Conservation (phyloP, 441 rosid genomes). For the Daphne laureola region DNA sequence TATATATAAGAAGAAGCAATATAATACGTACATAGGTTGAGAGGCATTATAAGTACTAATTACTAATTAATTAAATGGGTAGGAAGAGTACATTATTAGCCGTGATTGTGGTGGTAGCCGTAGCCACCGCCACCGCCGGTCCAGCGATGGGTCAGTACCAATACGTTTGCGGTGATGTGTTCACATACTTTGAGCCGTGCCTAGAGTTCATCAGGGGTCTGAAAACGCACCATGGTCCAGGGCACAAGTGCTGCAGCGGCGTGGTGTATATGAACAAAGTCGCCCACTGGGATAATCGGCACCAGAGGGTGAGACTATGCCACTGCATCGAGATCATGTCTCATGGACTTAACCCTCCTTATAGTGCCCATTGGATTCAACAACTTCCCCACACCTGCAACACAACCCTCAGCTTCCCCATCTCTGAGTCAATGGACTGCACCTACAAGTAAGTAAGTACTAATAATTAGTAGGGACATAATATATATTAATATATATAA, state of each 20-base stretch:
- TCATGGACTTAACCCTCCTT: slow-evolving; percentile 22
- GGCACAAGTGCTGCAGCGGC: slow-evolving; percentile 23
- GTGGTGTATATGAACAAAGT: slow-evolving; percentile 19
- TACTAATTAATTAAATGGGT: no score
- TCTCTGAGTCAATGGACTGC: slow-evolving; percentile 44
- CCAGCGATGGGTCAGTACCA: neutral
- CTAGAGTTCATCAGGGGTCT: slow-evolving; percentile 22
- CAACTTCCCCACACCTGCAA: slow-evolving; percentile 25
- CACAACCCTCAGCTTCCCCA: slow-evolving; percentile 36
- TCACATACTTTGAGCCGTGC: slow-evolving; percentile 22
- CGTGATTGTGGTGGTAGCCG: no score
- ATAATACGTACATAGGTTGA: no score
- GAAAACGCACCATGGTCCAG: slow-evolving; percentile 14
- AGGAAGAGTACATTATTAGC: no score
- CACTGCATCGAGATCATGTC: slow-evolving; percentile 43
- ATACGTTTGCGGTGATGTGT: slow-evolving; percentile 16
- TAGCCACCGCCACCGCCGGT: no score
- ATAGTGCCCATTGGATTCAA: slow-evolving; percentile 22
- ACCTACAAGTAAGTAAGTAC: no score
- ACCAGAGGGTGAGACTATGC: slow-evolving; percentile 24
- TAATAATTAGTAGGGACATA: no score
- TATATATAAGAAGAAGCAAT: no score
- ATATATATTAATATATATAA: no score
- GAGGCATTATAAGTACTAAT: no score
- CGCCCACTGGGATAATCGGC: slow-evolving; percentile 13